Percentiles rank a stretch among this genome's conserved stretches.
These are phyloP conservation scores for Alternaria burnsii DNA, from an alignment of 2,329 filamentous ascomycete genomes.

Conservation along the genomic window DNA sequence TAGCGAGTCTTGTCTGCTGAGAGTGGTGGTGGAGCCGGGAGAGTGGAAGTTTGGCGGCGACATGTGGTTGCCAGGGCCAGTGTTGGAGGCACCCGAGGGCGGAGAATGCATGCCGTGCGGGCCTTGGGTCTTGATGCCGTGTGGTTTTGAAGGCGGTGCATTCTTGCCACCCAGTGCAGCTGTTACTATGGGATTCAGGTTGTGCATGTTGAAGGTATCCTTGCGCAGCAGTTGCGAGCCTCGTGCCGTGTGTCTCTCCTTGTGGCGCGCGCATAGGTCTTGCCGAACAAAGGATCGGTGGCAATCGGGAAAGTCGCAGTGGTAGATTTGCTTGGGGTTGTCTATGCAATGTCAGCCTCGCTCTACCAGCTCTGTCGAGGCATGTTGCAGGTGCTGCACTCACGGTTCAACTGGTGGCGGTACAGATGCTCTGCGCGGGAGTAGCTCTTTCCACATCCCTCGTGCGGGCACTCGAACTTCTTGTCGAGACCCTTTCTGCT, in stretches of 20 bases:
- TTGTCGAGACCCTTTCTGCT: conserved; percentile 83
- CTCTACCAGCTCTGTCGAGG: not conserved
- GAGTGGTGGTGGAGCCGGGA: conserved; percentile 40
- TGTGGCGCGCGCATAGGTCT: conserved; percentile 80
- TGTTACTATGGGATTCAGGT: conserved; percentile 54
- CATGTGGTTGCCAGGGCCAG: conserved; percentile 40
- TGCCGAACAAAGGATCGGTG: conserved; percentile 90
- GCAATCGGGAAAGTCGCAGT: conserved; percentile 91
- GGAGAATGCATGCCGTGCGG: conserved; percentile 46
- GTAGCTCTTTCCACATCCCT: conserved; percentile 94
- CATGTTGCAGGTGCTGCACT: conserved; percentile 37
- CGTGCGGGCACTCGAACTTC: conserved; percentile 74
- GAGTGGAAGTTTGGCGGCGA: conserved; percentile 48
- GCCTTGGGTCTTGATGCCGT: conserved; percentile 21
- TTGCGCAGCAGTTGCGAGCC: conserved; percentile 79
- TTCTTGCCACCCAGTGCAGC: conserved; percentile 49
- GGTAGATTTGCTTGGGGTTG: conserved; percentile 92
- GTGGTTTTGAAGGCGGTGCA: conserved; percentile 29
- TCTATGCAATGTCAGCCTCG: conserved; percentile 60
- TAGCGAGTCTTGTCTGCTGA: conserved; percentile 42
- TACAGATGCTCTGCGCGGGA: conserved; percentile 97
- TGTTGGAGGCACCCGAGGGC: conserved; percentile 33
- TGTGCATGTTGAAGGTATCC: conserved; percentile 69
- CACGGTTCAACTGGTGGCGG: conserved; percentile 93
- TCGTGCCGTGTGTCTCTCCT: conserved; percentile 63